These are phyloP conservation scores for Lunasporangiospora selenospora DNA, from an alignment of 192 early-diverging fungal species.

Conservation along the genomic window DNA sequence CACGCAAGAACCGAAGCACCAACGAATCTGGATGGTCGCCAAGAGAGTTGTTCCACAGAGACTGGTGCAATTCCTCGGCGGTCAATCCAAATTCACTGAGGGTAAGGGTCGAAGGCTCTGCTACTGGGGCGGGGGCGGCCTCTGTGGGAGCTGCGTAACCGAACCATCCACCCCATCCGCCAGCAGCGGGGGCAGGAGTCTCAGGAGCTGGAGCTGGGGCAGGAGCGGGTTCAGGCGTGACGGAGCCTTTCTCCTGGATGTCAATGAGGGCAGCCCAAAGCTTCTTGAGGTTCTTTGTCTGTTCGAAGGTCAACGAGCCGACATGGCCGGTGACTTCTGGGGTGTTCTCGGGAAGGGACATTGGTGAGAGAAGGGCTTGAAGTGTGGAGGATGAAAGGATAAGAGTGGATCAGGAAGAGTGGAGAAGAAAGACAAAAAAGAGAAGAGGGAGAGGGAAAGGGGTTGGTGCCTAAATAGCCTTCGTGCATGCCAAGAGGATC, in stretches of 20 bases:
- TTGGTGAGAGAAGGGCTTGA: too few relatives aligned
- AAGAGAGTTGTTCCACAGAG: conserved; percentile 28
- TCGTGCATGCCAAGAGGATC: too few relatives aligned
- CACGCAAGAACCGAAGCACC: conserved; percentile 83
- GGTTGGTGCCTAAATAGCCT: too few relatives aligned
- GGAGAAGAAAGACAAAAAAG: too few relatives aligned
- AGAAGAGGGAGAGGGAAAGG: too few relatives aligned
- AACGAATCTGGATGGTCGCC: conserved; percentile 61
- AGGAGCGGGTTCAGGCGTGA: conserved; percentile 19
- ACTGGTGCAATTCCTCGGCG: not conserved
- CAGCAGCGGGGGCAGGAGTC: not conserved
- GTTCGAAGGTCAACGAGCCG: conserved; percentile 34
- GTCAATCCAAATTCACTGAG: conserved; percentile 24
- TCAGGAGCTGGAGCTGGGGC: not conserved
- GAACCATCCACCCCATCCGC: conserved; percentile 13
- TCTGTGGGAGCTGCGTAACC: conserved; percentile 11
- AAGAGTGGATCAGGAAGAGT: too few relatives aligned
- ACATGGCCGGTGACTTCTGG: conserved; percentile 38
- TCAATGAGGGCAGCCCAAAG: conserved; percentile 25
- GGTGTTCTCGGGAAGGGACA: conserved; percentile 24
- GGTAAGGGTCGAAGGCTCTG: conserved; percentile 24
- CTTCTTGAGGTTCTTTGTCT: conserved; percentile 24
- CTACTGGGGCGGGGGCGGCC: conserved; percentile 20
- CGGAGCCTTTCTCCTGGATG: conserved; percentile 27
- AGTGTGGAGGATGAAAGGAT: too few relatives aligned